These are phyloP conservation scores for Leccinum colubrinum DNA, from an alignment of 1,284 basidiomycete species.

Conservation along the genomic window DNA sequence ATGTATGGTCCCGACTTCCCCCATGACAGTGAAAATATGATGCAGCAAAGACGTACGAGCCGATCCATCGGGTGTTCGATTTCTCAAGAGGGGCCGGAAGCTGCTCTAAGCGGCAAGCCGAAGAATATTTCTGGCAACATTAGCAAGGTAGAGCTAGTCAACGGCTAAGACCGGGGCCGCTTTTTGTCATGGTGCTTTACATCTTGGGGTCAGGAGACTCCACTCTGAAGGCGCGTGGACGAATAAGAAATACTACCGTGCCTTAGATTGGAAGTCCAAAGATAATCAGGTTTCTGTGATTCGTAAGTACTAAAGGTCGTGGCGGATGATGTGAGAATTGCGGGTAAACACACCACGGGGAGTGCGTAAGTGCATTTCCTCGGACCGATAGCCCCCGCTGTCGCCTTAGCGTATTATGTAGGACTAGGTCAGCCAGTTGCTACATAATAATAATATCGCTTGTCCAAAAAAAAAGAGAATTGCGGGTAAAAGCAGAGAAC, in stretches of 20 bases:
- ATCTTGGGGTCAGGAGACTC: constrained; percentile 1
- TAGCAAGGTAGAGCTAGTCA: background rate
- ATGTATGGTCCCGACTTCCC: constrained; percentile 5
- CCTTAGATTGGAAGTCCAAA: background rate
- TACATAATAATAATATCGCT: no score
- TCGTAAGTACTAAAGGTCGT: background rate
- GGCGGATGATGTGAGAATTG: background rate
- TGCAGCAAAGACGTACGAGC: background rate
- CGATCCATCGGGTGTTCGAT: constrained; percentile 8
- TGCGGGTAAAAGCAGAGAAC: background rate
- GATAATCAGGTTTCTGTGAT: background rate
- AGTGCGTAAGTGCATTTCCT: no score
- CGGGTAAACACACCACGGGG: no score
- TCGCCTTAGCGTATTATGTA: no score
- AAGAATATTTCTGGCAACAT: background rate
- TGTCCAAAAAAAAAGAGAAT: background rate
- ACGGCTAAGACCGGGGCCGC: background rate
- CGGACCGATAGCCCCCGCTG: no score
- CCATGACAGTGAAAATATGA: constrained; percentile 10
- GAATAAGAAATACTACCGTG: background rate
- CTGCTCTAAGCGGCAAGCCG: background rate
- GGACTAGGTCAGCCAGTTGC: no score
- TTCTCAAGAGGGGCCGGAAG: background rate
- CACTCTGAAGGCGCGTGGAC: background rate
- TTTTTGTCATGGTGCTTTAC: constrained; percentile 10